Base-by-base conservation (phyloP, 345 rosid genomes). In the Turnera subulata region DNA sequence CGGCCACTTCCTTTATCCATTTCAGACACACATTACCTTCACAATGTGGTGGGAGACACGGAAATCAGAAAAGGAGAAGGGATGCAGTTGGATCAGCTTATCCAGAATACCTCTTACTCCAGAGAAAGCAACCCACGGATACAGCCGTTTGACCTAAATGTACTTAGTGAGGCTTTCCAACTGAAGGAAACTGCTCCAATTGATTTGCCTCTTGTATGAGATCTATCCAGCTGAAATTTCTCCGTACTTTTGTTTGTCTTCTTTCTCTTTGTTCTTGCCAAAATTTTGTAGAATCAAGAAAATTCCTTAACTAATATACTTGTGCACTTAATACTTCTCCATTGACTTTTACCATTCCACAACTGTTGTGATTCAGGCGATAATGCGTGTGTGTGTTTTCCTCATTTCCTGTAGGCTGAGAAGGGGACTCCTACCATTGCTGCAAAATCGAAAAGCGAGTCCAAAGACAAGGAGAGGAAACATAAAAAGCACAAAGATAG, bases 401-500 rank as follows among this genome's bases (percentile, higher is more conserved):
- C 3, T 58, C 2, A 38, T 53, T 45, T 44, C 45, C 52, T 46
- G 21, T 53, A 93, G 99, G 76, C 74, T 40, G 96, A 83, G 66
- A 89, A 84, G 68, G 96, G 97, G 66, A 66, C 63, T 47, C 96
- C 91, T 52, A 93, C 96, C 0, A 37, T 89, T 65, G 77, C 86
- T 21, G 75, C 85, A 10, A 93, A 87, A 75, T 79, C 80, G 48
- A 92, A 78, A 70, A 65, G 75, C 59, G 93, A 84, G 57, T 73
- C 86, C 17, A 89, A 82, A 66, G 95, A 89, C 71, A 86, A 82
- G 76, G 93, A 88, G 62, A 80, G 90, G 81, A 92, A 85, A 78
- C 98, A 82, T 76, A 92, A 80, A 75, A 92, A 84, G 75, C 91
- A 77, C 75, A 92, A 62, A 73, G 96, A 92, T 62, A 84, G 74